phyloP scores from a whole-genome alignment of 2,329 filamentous ascomycete species.

The Zalaria obscura region DNA sequence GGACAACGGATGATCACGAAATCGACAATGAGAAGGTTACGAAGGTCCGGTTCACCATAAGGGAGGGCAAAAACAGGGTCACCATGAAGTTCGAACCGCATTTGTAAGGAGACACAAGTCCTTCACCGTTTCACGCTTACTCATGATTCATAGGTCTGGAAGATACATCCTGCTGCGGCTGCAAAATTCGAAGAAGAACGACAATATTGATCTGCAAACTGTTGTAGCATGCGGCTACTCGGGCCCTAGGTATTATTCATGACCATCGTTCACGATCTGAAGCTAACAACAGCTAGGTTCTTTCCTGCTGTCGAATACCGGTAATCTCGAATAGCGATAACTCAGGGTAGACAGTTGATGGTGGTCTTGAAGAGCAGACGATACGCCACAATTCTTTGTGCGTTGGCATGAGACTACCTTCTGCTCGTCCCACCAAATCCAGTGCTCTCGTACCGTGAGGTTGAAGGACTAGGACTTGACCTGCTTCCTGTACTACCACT shows the following conservation, averaged over 20 bases:
- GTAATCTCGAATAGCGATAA: background rate
- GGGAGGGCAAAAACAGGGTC: conserved; percentile 68
- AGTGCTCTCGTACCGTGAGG: conserved; percentile 17
- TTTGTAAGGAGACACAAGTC: conserved; percentile 30
- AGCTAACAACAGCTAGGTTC: background rate
- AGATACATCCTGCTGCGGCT: conserved; percentile 80
- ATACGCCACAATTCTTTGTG: background rate
- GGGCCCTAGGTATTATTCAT: conserved; percentile 50
- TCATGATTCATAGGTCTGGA: conserved; percentile 39
- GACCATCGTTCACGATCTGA: background rate
- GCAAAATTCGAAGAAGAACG: conserved; percentile 62
- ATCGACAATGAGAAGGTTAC: conserved; percentile 10
- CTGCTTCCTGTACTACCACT: conserved; percentile 9
- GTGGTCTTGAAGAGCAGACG: no score
- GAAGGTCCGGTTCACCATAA: conserved; percentile 72
- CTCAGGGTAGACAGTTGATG: no score
- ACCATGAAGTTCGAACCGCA: conserved; percentile 76
- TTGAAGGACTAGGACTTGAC: conserved; percentile 11
- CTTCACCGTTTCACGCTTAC: conserved; percentile 1
- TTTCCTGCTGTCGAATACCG: conserved; percentile 5
- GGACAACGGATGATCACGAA: no score
- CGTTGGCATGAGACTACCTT: conserved; percentile 7
- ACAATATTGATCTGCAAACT: conserved; percentile 82
- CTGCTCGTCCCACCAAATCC: conserved; percentile 20
- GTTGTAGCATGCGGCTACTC: conserved; percentile 74